Conservation (phyloP, 2,329 filamentous ascomycete genomes). For the Hymenoscyphus occultus region DNA sequence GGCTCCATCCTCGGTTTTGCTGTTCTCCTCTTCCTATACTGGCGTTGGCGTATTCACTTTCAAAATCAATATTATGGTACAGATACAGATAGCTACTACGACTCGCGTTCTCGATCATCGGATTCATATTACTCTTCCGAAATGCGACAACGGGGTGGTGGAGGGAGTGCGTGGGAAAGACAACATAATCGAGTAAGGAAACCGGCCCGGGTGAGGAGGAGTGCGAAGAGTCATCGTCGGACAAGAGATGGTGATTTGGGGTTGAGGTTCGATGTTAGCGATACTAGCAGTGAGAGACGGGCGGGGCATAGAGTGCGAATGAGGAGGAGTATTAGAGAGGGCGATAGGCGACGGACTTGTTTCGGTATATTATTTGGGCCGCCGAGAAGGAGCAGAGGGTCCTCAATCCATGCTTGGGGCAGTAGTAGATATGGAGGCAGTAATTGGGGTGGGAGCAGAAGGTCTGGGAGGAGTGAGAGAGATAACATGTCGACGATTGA, state of each 20-base stretch:
- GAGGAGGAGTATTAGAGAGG: neutral
- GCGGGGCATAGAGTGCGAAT: neutral
- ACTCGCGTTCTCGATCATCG: neutral
- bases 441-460: neutral
- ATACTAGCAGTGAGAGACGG: neutral
- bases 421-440: neutral
- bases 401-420: neutral
- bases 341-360: neutral
- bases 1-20: constrained; percentile 35
- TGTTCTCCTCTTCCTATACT: constrained; percentile 36
- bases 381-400: neutral
- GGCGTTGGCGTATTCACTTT: neutral
- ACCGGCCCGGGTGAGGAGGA: neutral
- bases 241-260: neutral
- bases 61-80: too few relatives aligned
- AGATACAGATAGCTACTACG: neutral
- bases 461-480: neutral
- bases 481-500: constrained; percentile 2
- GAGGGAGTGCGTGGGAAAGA: neutral
- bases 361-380: neutral
- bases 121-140: neutral
- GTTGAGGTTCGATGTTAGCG: neutral
- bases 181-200: constrained; percentile 2
- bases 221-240: neutral
- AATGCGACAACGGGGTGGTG: neutral